Base-by-base conservation (phyloP, 2,329 filamentous ascomycete species). In the Gnomoniopsis smithogilvyi region DNA sequence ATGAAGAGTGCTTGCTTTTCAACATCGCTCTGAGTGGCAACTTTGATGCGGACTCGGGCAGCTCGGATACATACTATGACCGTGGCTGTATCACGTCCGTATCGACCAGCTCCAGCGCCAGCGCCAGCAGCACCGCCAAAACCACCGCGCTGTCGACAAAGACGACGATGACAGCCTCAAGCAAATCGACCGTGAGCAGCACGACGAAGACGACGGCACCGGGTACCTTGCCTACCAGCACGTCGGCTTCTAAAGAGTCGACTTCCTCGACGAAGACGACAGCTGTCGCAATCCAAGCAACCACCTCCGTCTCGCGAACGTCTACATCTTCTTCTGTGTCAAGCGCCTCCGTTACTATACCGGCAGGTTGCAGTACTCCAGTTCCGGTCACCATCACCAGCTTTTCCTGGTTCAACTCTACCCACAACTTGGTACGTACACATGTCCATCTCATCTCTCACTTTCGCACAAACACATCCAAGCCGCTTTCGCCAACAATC, bases 361-460 rank as follows among this genome's bases (percentile, higher is more conserved):
- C 47, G 47, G 47, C 47, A 14, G 47, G 47, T 34, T 50, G 47
- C 30, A 50, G 21, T 47, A 21, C 10, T 24, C 45, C 45, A 3
- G 12, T 11, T 12, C 6, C 45, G 4, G 2, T 56, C 7, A 56
- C 38, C 22, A 47, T 60, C 26, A 56, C 48, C 8, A 36, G 38
- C 33, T 60, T 56, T 33, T 41, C 8, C 19, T 60, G 58, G 58
- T 60, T 60, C 58, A 60, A 60, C 43, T 60, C 58, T 1, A 56
- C 58, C 12, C 58, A 60, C 48, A 60, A 60, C 14, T 26, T 60
- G 36, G 45, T 47, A 24, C 21, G 45, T 24, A 24, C 8, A 6
- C 11, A 19, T 21, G 6, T 21, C 17, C 19, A 12, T 47, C 6
- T 22, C 21, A 6, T 3, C 6, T 19, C 41, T 45, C 21, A 24